Conservation (phyloP, 2,329 filamentous ascomycete genomes). For the Endoconidiophora laricicola region DNA sequence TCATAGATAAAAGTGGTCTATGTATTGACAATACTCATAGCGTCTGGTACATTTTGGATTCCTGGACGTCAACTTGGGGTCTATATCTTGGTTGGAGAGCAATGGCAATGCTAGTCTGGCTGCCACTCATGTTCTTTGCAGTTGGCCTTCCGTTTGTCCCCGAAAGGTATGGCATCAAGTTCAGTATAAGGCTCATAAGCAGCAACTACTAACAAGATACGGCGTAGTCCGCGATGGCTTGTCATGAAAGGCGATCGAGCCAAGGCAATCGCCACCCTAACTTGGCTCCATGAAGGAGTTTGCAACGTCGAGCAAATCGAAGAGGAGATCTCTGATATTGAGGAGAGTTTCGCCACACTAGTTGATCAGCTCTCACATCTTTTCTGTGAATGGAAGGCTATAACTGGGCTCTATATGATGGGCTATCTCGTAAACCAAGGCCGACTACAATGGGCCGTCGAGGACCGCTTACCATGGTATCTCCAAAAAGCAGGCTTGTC, state of each 20-base stretch:
- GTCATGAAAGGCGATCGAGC: constrained; percentile 31
- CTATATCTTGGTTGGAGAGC: constrained; percentile 34
- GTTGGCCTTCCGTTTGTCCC: constrained; percentile 34
- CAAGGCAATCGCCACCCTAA: constrained; percentile 27
- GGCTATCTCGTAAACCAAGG: constrained; percentile 23
- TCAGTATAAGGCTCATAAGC: not conserved
- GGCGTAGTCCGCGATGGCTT: constrained; percentile 36
- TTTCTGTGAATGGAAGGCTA: too few relatives aligned
- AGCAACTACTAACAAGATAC: not conserved
- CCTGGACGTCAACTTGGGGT: constrained; percentile 30
- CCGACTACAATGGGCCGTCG: constrained; percentile 42
- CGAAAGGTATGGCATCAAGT: constrained; percentile 28
- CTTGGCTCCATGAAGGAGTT: constrained; percentile 32
- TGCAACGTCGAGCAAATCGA: constrained; percentile 22
- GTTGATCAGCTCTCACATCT: too few relatives aligned
- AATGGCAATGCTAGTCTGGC: constrained; percentile 33
- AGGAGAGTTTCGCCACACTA: constrained; percentile 17
- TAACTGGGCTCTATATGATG: constrained; percentile 16
- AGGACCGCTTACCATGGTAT: constrained; percentile 37
- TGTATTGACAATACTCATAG: constrained; percentile 19
- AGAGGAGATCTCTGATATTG: constrained; percentile 30
- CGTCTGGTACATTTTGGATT: constrained; percentile 39
- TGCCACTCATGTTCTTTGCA: constrained; percentile 34
- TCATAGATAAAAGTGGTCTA: not conserved
- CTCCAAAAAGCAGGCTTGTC: constrained; percentile 34